Evolutionary conservation across 306 rosid genomes (phyloP), one percentile per base, ranked within the genome.

Genomic region (Cicer pinnatifidum): DNA sequence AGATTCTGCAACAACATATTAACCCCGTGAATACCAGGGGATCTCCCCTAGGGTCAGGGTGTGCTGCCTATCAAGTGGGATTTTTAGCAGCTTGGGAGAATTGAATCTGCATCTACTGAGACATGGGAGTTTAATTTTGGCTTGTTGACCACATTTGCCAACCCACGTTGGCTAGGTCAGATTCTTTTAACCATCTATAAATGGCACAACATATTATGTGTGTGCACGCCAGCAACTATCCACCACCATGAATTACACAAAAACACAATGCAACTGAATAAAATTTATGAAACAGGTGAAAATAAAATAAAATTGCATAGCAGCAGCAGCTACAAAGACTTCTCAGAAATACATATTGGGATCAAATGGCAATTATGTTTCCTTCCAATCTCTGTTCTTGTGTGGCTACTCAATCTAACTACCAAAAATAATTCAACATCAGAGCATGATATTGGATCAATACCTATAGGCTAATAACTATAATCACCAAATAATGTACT

Each of bases 401-500:
- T 13, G 40, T 50, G 50, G 35, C 7, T 67, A 9, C 41, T 38
- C 62, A 60, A 37, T 54, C 11, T n/a, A 45, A 54, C 38, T 46
- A 78, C 37, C 71, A 40, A 62, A 73, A 35, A 6, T n/a, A 39
- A 40, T 71, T 37, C 77, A 47, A 33, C 11, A 33, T 35, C 51
- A 56, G 43, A 61, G 56, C 78, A 78, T 53, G 60, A 56, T 46
- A 65, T 57, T 69, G 11, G 64, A 52, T 75, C 50, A 35, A 13
- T 61, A 76, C 11, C 71, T 39, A 46, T 7, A 54, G 51, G 71
- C 39, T 43, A 66, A 66, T 19, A 66, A 11, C 33, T 46, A 62
- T 53, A 64, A 72, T 62, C 38, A 58, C 71, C 19, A 50, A 72
- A 71, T 20, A 56, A 56, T 47, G 12, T 13, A 37, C 46, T 11